These are phyloP conservation scores for Dalbergia oliveri DNA, from an alignment of 306 rosid species.

Conservation along the genomic window DNA sequence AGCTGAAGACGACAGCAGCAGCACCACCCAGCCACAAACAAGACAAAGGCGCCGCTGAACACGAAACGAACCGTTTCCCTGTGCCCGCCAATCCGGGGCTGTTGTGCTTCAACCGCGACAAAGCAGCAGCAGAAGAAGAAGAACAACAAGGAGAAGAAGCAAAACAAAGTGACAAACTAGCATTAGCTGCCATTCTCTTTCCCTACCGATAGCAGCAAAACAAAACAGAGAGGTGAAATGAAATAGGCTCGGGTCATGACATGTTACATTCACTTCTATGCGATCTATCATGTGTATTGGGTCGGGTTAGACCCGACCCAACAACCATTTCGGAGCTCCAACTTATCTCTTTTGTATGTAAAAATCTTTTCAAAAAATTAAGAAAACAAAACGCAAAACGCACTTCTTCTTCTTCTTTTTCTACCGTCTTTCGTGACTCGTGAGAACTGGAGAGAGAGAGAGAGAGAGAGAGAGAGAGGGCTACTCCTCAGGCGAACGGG, in stretches of 20 bases:
- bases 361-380: background rate
- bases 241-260: background rate
- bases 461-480: no score
- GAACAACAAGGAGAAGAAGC: background rate
- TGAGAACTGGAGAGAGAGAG: no score
- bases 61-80: background rate
- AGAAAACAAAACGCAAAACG: no score
- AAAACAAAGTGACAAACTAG: background rate
- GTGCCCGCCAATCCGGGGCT: background rate
- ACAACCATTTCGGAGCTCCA: background rate
- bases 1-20: background rate
- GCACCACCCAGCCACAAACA: background rate
- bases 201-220: background rate
- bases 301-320: slow-evolving; percentile 9
- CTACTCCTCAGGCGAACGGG: no score
- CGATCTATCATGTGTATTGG: background rate
- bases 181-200: slow-evolving; percentile 34
- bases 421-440: no score
- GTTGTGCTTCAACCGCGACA: background rate
- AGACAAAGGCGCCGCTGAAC: background rate
- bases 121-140: background rate
- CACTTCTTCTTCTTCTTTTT: no score
- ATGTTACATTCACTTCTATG: background rate
- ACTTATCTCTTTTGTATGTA: background rate
- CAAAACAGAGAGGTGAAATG: background rate